These are phyloP conservation scores for Pugionium cornutum DNA, from an alignment of 345 rosid species.

Conservation along the genomic window DNA sequence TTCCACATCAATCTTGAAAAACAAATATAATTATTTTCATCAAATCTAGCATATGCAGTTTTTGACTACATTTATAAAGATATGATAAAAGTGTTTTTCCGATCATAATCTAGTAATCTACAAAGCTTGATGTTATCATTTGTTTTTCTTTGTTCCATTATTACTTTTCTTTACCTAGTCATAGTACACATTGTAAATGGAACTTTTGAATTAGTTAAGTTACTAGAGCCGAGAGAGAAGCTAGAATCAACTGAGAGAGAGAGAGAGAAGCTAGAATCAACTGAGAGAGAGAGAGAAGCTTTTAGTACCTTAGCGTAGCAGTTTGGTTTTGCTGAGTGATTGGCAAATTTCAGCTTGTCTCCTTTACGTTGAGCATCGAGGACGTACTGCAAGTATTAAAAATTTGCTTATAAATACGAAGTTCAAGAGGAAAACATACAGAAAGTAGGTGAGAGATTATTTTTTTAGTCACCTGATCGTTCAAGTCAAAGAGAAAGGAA, in stretches of 20 bases:
- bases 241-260: background rate
- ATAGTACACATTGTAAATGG: constrained; percentile 9
- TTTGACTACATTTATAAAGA: too few relatives aligned
- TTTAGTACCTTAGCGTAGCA: constrained; percentile 87
- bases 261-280: too few relatives aligned
- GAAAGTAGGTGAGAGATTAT: constrained; percentile 7
- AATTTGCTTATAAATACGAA: background rate
- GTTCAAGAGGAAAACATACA: constrained; percentile 3
- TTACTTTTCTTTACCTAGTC: constrained; percentile 1
- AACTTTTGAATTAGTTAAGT: background rate
- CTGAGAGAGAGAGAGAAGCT: background rate
- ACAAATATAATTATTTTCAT: too few relatives aligned
- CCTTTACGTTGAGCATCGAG: constrained; percentile 98
- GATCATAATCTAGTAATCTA: constrained; percentile 22
- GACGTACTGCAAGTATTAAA: constrained; percentile 60
- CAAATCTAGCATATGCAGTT: too few relatives aligned
- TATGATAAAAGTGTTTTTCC: background rate
- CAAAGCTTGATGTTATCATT: constrained; percentile 12
- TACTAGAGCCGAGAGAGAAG: background rate
- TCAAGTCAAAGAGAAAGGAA: constrained; percentile 94
- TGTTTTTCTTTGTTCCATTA: constrained; percentile 3
- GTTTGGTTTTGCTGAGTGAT: constrained; percentile 92
- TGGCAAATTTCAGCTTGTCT: constrained; percentile 96
- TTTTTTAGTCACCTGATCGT: constrained; percentile 72
- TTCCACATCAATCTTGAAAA: constrained; percentile 5